These are phyloP conservation scores for Penicillium freii DNA, from an alignment of 2,329 filamentous ascomycete genomes.

Conservation along the genomic window DNA sequence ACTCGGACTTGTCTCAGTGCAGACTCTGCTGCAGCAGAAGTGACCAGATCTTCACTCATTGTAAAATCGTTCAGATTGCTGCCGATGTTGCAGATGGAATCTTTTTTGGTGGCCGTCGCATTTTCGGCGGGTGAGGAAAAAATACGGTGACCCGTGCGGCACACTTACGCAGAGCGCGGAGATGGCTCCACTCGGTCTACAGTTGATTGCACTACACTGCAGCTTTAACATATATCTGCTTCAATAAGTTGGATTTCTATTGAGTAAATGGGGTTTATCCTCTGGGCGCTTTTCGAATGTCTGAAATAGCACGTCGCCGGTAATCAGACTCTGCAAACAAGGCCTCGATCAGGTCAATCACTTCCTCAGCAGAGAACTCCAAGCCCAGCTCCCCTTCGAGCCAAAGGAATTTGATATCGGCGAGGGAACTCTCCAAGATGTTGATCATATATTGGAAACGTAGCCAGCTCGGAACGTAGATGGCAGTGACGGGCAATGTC, in stretches of 20 bases:
- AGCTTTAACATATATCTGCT: not conserved
- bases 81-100: constrained; percentile 16
- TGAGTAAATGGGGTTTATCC: constrained; percentile 1
- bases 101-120: constrained; percentile 27
- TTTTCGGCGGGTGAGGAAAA: constrained; percentile 36
- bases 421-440: constrained; percentile 61
- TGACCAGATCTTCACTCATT: constrained; percentile 28
- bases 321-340: constrained; percentile 63
- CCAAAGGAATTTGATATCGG: constrained; percentile 66
- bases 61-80: constrained; percentile 13
- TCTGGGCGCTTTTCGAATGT: constrained; percentile 48
- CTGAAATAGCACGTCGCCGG: constrained; percentile 56
- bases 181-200: constrained; percentile 22
- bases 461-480: constrained; percentile 63
- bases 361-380: constrained; percentile 61
- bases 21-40: constrained; percentile 23
- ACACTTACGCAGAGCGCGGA: constrained; percentile 40
- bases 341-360: constrained; percentile 62
- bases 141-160: constrained; percentile 44
- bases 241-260: not conserved
- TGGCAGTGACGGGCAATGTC: constrained; percentile 54
- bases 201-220: not conserved
- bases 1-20: constrained; percentile 53
- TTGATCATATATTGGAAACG: constrained; percentile 64
- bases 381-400: constrained; percentile 61